Percentiles rank a stretch among this genome's conserved stretches.
These are phyloP conservation scores for Sarocladium brachiariae DNA, from an alignment of 2,329 filamentous ascomycete species.

Conservation along the genomic window DNA sequence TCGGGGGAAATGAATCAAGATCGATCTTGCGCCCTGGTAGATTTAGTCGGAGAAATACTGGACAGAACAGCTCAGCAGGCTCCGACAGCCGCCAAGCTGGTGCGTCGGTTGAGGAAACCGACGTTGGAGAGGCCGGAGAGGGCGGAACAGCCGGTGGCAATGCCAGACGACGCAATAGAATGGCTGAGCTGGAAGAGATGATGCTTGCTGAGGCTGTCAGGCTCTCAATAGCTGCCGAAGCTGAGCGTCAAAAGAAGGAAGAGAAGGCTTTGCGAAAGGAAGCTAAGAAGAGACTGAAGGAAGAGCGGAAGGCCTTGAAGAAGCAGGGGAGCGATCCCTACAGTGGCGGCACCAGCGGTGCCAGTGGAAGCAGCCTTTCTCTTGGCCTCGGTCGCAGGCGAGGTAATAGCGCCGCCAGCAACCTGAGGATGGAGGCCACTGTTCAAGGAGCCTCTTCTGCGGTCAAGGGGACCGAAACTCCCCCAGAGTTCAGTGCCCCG, in stretches of 20 bases:
- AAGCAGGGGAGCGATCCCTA: conserved; percentile 42
- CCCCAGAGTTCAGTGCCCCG: conserved; percentile 14
- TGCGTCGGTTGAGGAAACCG: conserved; percentile 13
- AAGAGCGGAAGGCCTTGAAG: conserved; percentile 70
- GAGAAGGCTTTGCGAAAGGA: conserved; percentile 54
- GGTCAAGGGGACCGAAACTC: conserved; percentile 18
- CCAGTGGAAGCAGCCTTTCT: conserved; percentile 59
- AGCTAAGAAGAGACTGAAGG: conserved; percentile 78
- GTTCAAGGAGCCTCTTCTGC: conserved; percentile 35
- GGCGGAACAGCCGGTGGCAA: conserved; percentile 11
- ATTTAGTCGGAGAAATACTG: conserved; percentile 50
- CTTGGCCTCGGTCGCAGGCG: conserved; percentile 51
- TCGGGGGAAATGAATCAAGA: conserved; percentile 55
- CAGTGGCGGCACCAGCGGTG: conserved; percentile 27
- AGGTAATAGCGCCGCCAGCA: conserved; percentile 54
- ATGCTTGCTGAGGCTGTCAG: conserved; percentile 98
- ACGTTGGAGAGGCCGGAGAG: conserved; percentile 17
- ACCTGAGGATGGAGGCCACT: conserved; percentile 50
- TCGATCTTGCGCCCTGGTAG: conserved; percentile 39
- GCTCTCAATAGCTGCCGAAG: conserved; percentile 82
- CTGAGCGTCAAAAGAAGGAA: conserved; percentile 82
- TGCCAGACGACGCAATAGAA: conserved; percentile 39
- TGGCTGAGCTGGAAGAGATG: conserved; percentile 91
- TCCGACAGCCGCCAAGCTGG: conserved; percentile 17
- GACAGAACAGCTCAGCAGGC: conserved; percentile 25